Percentiles rank a stretch among this genome's conserved stretches.
Evolutionary conservation across 805 yeast genomes (phyloP).

Genomic region (Clavispora phyllophila): DNA sequence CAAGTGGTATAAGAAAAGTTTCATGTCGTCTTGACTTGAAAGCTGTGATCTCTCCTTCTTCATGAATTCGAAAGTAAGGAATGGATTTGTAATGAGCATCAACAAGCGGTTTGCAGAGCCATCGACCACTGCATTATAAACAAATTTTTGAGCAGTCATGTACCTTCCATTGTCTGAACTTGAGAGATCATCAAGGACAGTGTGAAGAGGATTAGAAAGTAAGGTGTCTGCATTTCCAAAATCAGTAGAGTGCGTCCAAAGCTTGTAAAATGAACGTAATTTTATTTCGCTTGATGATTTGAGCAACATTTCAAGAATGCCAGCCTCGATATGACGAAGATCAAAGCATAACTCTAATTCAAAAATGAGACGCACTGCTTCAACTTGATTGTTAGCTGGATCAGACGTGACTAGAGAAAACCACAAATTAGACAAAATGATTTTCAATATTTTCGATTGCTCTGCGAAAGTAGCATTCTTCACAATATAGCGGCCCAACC

Average conservation of each 20-base stretch:
- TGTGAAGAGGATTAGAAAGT: slow-evolving; percentile 57
- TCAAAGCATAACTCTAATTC: slow-evolving; percentile 51
- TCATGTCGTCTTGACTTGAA: slow-evolving; percentile 52
- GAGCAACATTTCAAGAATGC: slow-evolving; percentile 53
- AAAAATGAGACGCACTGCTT: slow-evolving; percentile 62
- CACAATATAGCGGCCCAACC: slow-evolving; percentile 34
- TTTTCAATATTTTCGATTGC: slow-evolving; percentile 35
- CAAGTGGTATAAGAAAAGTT: slow-evolving; percentile 57
- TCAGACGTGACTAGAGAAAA: slow-evolving; percentile 41
- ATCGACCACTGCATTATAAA: slow-evolving; percentile 36
- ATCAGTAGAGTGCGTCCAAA: slow-evolving; percentile 71
- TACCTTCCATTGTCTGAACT: slow-evolving; percentile 39
- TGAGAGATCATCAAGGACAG: slow-evolving; percentile 60
- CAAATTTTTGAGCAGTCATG: slow-evolving; percentile 45
- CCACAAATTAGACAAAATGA: slow-evolving; percentile 50
- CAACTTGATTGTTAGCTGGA: slow-evolving; percentile 59
- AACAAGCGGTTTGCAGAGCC: slow-evolving; percentile 62
- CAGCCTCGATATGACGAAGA: slow-evolving; percentile 63
- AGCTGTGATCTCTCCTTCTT: slow-evolving; percentile 20
- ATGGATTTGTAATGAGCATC: slow-evolving; percentile 51
- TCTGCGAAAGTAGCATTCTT: slow-evolving; percentile 26
- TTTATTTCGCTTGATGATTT: slow-evolving; percentile 22
- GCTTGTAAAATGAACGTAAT: slow-evolving; percentile 52
- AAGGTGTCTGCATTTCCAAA: slow-evolving; percentile 45
- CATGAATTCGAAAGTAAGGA: slow-evolving; percentile 40